Percentiles rank a stretch among this genome's conserved stretches.
Evolutionary conservation across 2,329 filamentous ascomycete genomes (phyloP).

Genomic region (Graphilbum fragrans): DNA sequence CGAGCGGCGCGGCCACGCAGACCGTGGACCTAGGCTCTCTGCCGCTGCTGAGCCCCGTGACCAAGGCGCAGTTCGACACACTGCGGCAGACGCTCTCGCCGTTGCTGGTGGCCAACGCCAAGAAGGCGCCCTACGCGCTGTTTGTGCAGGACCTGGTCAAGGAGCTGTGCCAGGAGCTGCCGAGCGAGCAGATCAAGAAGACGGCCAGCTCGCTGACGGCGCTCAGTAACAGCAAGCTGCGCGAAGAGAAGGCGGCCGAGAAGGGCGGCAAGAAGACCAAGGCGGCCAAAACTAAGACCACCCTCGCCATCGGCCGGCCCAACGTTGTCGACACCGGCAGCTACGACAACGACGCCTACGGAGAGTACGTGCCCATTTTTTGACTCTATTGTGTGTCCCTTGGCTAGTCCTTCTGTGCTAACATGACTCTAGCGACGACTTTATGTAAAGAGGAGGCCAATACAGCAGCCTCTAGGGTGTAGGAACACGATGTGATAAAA

Average conservation of each 20-base stretch:
- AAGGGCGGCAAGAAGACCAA: slow-evolving; percentile 96
- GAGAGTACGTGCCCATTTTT: slow-evolving; percentile 53
- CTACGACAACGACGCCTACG: slow-evolving; percentile 59
- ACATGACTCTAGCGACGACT: slow-evolving; percentile 47
- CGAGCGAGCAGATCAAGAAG: slow-evolving; percentile 95
- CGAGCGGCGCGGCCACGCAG: slow-evolving; percentile 61
- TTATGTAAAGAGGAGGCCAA: slow-evolving; percentile 51
- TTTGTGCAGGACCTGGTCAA: slow-evolving; percentile 90
- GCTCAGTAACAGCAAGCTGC: slow-evolving; percentile 94
- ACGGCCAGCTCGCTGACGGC: slow-evolving; percentile 78
- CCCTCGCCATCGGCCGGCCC: slow-evolving; percentile 54
- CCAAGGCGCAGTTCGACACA: slow-evolving; percentile 73
- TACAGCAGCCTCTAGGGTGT: neutral
- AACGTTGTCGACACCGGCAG: slow-evolving; percentile 56
- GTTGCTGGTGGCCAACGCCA: slow-evolving; percentile 59
- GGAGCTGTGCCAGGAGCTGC: slow-evolving; percentile 74
- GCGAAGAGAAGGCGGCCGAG: slow-evolving; percentile 89
- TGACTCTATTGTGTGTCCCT: neutral
- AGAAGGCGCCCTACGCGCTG: slow-evolving; percentile 81
- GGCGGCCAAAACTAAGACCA: slow-evolving; percentile 89
- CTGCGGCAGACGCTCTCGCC: slow-evolving; percentile 71
- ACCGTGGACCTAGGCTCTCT: slow-evolving; percentile 72
- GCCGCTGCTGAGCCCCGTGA: slow-evolving; percentile 77
- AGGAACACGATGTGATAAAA: neutral
- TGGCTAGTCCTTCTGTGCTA: neutral